Evolutionary conservation across 73 alveolate species (phyloP).

Genomic region (Symbiodinium pilosum): DNA sequence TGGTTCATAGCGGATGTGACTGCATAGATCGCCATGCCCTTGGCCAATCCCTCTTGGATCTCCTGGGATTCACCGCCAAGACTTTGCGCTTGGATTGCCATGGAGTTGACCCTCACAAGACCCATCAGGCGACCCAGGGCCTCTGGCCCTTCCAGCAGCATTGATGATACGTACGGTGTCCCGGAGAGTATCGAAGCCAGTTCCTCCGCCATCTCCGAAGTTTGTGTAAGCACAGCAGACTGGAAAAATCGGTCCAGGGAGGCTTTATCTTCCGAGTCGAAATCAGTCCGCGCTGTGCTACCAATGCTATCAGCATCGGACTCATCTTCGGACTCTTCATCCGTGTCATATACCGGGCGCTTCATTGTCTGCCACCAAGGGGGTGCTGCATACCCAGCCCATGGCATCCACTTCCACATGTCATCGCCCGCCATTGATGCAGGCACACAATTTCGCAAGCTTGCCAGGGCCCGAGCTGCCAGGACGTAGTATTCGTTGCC

Average conservation of each 20-base stretch:
- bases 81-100: neutral
- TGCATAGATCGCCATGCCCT: neutral
- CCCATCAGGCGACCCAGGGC: neutral
- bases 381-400: neutral
- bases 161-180: neutral
- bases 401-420: neutral
- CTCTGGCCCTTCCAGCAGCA: neutral
- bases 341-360: neutral
- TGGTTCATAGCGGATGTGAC: conserved; percentile 14
- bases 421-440: neutral
- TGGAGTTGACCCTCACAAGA: neutral
- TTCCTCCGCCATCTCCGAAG: conserved; percentile 55
- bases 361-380: conserved; percentile 18
- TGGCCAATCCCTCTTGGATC: neutral
- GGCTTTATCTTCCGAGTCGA: conserved; percentile 12
- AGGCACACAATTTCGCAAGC: neutral
- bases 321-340: neutral
- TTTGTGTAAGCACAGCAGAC: conserved; percentile 53
- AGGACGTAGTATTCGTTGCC: neutral
- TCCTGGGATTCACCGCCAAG: neutral
- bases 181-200: conserved; percentile 3
- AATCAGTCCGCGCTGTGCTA: neutral
- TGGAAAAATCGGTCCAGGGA: conserved; percentile 91
- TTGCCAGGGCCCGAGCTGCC: neutral
- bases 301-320: neutral